These are phyloP conservation scores for Fistulinella prunicolor DNA, from an alignment of 768 basidiomycete genomes.

Conservation along the genomic window DNA sequence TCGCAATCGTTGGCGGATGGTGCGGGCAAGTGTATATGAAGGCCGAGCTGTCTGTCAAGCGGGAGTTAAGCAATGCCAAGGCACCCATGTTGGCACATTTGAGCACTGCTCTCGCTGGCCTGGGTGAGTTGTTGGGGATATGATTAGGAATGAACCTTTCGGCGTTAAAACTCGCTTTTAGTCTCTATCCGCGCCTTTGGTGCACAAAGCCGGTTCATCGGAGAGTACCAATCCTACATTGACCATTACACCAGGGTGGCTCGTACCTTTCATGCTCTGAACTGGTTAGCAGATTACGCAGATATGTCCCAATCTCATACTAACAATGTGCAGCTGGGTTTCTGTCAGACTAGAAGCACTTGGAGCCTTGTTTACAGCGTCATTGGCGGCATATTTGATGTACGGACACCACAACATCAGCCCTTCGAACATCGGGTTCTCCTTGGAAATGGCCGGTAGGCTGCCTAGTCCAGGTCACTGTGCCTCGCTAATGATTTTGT, in stretches of 20 bases:
- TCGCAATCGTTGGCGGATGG: conserved; percentile 30
- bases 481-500: background rate
- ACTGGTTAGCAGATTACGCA: conserved; percentile 11
- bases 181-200: conserved; percentile 42
- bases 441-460: conserved; percentile 10
- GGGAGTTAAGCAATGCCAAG: conserved; percentile 26
- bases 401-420: conserved; percentile 22
- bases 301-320: background rate
- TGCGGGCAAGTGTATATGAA: conserved; percentile 42
- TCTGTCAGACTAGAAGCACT: conserved; percentile 39
- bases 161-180: background rate
- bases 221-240: conserved; percentile 30
- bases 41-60: conserved; percentile 37
- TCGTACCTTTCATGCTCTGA: conserved; percentile 31
- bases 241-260: conserved; percentile 32
- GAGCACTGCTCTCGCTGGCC: conserved; percentile 11
- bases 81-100: conserved; percentile 16
- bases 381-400: conserved; percentile 33
- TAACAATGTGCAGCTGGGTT: conserved; percentile 27
- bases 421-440: conserved; percentile 20
- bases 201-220: conserved; percentile 28
- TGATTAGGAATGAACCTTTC: background rate
- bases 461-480: background rate
- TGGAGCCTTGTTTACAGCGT: conserved; percentile 38
- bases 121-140: conserved; percentile 7